Evolutionary conservation across 441 rosid species (phyloP), one percentile per base, ranked within the genome.

Genomic region (Breynia disticha): DNA sequence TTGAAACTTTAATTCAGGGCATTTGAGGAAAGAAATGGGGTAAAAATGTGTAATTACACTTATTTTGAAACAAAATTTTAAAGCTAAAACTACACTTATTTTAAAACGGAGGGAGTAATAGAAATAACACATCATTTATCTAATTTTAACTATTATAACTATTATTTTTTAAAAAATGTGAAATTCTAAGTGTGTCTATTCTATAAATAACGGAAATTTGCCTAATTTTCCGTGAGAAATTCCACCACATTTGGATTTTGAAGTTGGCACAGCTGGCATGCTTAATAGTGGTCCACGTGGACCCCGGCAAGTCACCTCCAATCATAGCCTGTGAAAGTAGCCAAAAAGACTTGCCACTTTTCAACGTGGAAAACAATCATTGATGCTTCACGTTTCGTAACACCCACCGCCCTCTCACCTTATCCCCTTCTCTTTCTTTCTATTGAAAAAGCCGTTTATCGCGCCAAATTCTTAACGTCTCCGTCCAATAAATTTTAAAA

Each of bases 361-460:
- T 32, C 57, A 75, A 67, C 71, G 67, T 67, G 69, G 35, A 16
- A 37, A 50, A 50, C 39, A 3, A 22, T 3, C 35, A 50, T 21
- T 13, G 15, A 24, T 8, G 37, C 51, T 47, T 50, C 65, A 28
- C 52, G 7, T 13, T 19, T 39, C 16, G 12, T 46, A 10, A 28
- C n/a, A 19, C 11, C 49, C 50, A 16, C 43, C 7, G 51, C 1
- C 1, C 38, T 28, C 60, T 56, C 49, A 32, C 11, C 24, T 8
- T 15, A 18, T 50, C 13, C 60, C 46, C 15, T 0, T 5, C 0
- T 12, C 3, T 2, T 19, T 32, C 49, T 48, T 17, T 16, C 44
- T 16, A 57, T 58, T 22, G 49, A 39, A 61, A 65, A 74, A 47
- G 74, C 67, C 72, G 73, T 63, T 60, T 53, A 60, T 57, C 63